Percentiles rank a stretch among this genome's conserved stretches.
Conservation (phyloP, 2,329 filamentous ascomycete genomes). For the Zymoseptoria crescenta region DNA sequence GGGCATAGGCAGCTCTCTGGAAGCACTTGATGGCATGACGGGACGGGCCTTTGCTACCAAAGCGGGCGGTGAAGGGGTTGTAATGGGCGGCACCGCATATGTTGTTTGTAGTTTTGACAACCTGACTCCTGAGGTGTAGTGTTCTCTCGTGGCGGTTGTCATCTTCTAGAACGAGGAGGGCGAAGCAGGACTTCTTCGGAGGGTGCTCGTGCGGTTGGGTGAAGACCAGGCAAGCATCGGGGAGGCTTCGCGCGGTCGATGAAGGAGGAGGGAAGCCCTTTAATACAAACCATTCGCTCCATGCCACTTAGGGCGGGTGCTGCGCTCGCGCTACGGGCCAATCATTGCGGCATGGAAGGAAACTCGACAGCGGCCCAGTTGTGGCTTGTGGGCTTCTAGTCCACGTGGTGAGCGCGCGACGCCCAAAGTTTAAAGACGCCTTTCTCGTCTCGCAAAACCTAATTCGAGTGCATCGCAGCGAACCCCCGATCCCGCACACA, state of each 20-base stretch:
- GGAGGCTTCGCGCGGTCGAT: background rate
- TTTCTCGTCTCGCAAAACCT: background rate
- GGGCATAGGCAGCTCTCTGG: constrained; percentile 28
- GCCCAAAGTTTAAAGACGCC: background rate
- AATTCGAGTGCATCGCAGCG: background rate
- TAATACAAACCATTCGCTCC: background rate
- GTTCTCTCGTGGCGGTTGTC: constrained; percentile 15
- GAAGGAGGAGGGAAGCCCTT: background rate
- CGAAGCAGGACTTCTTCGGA: background rate
- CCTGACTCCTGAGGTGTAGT: constrained; percentile 11
- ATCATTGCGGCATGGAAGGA: background rate
- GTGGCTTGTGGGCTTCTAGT: background rate
- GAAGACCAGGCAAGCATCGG: background rate
- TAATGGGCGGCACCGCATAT: constrained; percentile 9
- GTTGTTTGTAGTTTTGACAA: constrained; percentile 12
- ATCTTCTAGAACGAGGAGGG: constrained; percentile 2
- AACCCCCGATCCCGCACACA: background rate
- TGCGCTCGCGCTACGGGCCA: background rate
- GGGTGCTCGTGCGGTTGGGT: background rate
- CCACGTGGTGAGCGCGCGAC: background rate
- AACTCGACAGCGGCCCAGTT: background rate
- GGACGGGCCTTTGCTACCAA: constrained; percentile 2
- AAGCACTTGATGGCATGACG: constrained; percentile 8
- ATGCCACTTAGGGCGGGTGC: background rate
- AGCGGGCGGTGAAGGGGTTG: constrained; percentile 6